Conservation (phyloP, 495 filamentous ascomycete species). For the Aspergillus egyptiacus region DNA sequence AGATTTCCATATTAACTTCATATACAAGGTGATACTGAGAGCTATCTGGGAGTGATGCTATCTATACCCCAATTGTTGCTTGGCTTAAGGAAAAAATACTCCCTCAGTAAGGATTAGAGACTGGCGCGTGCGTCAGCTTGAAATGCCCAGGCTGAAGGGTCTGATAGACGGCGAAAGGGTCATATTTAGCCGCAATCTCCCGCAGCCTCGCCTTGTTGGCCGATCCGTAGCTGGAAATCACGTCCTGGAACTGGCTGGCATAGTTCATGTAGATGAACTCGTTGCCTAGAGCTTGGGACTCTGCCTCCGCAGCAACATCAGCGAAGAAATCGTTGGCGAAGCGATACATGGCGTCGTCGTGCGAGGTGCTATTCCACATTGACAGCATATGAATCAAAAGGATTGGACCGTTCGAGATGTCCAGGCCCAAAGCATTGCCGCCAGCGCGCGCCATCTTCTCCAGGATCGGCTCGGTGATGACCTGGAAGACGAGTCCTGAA, state of each 20-base stretch:
- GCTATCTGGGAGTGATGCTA: too few species aligned
- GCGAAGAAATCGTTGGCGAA: conserved; percentile 20
- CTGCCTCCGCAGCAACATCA: conserved; percentile 29
- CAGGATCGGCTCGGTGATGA: conserved; percentile 34
- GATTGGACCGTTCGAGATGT: conserved; percentile 33
- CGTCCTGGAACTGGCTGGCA: conserved; percentile 9
- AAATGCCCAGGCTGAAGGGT: conserved; percentile 12
- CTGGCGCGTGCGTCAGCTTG: conserved; percentile 2
- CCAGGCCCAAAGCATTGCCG: conserved; percentile 50
- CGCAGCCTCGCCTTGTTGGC: conserved; percentile 7
- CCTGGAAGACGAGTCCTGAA: conserved; percentile 45
- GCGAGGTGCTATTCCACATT: conserved; percentile 30
- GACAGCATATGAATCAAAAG: conserved; percentile 30
- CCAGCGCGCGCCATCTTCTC: conserved; percentile 37
- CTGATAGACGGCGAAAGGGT: conserved; percentile 8
- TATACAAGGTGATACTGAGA: too few species aligned
- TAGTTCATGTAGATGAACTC: conserved; percentile 56
- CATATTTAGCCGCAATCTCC: conserved; percentile 3
- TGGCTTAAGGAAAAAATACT: too few species aligned
- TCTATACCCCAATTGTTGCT: too few species aligned
- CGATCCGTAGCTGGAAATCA: conserved; percentile 8
- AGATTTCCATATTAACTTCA: too few species aligned
- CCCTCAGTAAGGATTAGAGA: conserved; percentile 3
- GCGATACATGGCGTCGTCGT: conserved; percentile 26
- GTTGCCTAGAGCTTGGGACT: conserved; percentile 35